Conservation (phyloP, 371 early-diverging fungal species). For the Syncephalastrum monosporum region DNA sequence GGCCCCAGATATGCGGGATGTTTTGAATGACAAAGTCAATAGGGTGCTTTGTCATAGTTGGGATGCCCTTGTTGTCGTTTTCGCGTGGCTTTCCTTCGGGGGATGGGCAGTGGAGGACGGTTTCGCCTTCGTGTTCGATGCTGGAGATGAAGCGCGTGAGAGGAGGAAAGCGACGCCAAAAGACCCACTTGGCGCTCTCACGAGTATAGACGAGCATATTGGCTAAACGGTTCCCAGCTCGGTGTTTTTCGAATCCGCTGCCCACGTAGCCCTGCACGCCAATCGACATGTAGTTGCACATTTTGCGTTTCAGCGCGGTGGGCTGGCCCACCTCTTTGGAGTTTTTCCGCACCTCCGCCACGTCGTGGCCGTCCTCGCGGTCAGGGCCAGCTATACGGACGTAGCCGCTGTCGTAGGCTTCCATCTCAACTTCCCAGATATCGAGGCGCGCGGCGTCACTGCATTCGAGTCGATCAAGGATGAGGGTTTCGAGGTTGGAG, state of each 20-base stretch:
- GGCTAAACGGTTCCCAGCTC: constrained; percentile 50
- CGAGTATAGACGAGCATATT: constrained; percentile 56
- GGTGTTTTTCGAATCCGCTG: constrained; percentile 58
- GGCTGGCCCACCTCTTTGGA: background rate
- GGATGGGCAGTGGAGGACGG: constrained; percentile 11
- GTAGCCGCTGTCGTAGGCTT: constrained; percentile 29
- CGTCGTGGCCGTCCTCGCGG: constrained; percentile 21
- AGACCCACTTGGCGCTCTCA: constrained; percentile 61
- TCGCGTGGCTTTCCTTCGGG: background rate
- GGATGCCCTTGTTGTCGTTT: constrained; percentile 7
- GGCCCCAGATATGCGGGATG: constrained; percentile 40
- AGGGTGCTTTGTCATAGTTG: constrained; percentile 23
- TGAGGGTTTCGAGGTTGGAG: constrained; percentile 37
- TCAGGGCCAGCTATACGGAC: constrained; percentile 32
- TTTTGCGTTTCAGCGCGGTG: constrained; percentile 30
- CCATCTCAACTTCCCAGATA: constrained; percentile 55
- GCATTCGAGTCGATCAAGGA: constrained; percentile 48
- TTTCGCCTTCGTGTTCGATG: constrained; percentile 25
- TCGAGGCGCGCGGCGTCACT: constrained; percentile 60
- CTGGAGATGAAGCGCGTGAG: constrained; percentile 50
- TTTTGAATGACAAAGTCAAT: constrained; percentile 30
- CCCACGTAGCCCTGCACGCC: constrained; percentile 69
- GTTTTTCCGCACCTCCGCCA: constrained; percentile 8
- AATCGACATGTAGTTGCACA: constrained; percentile 61
- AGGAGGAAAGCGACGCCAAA: constrained; percentile 51